phyloP scores from a whole-genome alignment of 1,139 yeast species.

The Sugiyamaella xylanicola region DNA sequence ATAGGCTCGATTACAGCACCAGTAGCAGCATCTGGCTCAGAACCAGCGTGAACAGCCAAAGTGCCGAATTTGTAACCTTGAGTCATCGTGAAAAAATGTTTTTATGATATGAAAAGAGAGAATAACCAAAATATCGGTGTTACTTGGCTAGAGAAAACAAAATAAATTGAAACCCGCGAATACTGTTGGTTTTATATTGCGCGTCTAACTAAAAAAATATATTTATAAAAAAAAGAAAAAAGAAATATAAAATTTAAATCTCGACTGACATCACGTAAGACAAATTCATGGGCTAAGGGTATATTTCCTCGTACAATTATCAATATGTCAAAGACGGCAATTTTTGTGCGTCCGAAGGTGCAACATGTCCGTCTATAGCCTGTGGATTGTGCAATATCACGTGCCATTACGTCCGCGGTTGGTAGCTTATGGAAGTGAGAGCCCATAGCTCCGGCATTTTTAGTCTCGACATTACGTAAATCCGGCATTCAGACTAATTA shows the following conservation, averaged over 20 bases:
- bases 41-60: conserved; percentile 82
- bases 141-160: not conserved
- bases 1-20: conserved; percentile 90
- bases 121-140: not conserved
- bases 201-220: conserved; percentile 4
- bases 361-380: conserved; percentile 7
- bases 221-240: not conserved
- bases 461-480: conserved; percentile 1
- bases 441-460: not conserved
- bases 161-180: not conserved
- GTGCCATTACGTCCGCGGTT: conserved; percentile 2
- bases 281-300: conserved; percentile 14
- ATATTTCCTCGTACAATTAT: not conserved
- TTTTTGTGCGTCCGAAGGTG: conserved; percentile 3
- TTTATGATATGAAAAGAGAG: not conserved
- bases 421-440: conserved; percentile 1
- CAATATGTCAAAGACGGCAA: not conserved
- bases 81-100: conserved; percentile 20
- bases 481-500: not conserved
- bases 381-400: conserved; percentile 4
- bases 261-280: conserved; percentile 9
- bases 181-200: conserved; percentile 3
- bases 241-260: conserved; percentile 4
- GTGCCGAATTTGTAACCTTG: conserved; percentile 59
- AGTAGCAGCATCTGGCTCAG: conserved; percentile 69